Base-by-base conservation (phyloP, 345 rosid genomes). In the Acer campestre region DNA sequence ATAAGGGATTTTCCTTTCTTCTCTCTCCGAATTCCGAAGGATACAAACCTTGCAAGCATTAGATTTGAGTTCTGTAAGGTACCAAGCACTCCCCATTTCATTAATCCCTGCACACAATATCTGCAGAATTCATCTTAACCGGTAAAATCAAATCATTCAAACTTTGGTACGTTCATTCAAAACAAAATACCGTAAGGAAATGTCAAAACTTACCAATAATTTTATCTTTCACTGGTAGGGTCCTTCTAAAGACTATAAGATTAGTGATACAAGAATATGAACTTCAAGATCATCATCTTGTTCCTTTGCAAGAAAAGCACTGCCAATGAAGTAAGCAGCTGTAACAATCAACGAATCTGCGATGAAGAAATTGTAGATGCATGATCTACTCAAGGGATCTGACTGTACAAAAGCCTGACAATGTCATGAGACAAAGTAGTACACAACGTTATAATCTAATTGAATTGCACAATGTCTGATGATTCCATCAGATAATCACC, bases 11-110 rank as follows among this genome's bases (percentile, higher is more conserved):
- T n/a, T n/a, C 22, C n/a, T 25, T 25, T 25, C 22, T 42, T 4
- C 1, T 20, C 25, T 46, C 55, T 27, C 12, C 2, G 58, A 71
- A 0, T 48, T 27, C 12, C 2, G 58, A 71, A 0, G 63, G 65
- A 65, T 48, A 82, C 93, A 69, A 85, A 93, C 99, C 97, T 90
- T 76, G 80, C 99, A 95, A 25, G n/a, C 68, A 77, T 12, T 20
- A 0, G 85, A 74, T 51, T 82, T 65, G 71, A 16, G 27, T 81
- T 82, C 75, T 61, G 80, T 77, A 79, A 62, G 67, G 79, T 80
- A 73, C 80, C 61, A 69, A 82, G 59, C 58, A 83, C 75, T 75
- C 85, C 80, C 94, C 90, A 89, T 73, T 82, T 86, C 11, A 80
- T 64, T 63, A 92, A 55, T 80, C 79, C 84, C 98, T 94, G 94